Percentiles rank a stretch among this genome's conserved stretches.
phyloP scores from a whole-genome alignment of 78 protist species.

The Dictyostelium capitatum region DNA sequence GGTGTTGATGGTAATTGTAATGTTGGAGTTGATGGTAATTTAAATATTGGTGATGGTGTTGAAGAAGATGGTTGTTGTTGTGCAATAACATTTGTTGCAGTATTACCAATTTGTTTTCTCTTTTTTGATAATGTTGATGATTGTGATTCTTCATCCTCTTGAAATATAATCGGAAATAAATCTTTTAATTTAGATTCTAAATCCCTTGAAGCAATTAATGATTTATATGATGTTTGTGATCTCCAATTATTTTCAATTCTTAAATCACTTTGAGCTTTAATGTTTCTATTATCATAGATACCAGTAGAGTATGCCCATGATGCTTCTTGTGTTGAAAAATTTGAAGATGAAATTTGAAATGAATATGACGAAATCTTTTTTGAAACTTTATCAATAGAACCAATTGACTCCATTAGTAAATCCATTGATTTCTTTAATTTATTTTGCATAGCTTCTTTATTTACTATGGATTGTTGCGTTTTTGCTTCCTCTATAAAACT shows the following conservation, averaged over 20 bases:
- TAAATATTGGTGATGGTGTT: slow-evolving; percentile 54
- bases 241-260: slow-evolving; percentile 55
- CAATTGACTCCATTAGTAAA: background rate
- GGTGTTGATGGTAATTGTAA: background rate
- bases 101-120: slow-evolving; percentile 34
- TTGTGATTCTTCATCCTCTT: background rate
- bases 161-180: slow-evolving; percentile 23
- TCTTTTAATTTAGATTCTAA: slow-evolving; percentile 39
- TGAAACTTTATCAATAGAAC: background rate
- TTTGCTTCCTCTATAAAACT: slow-evolving; percentile 51
- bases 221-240: slow-evolving; percentile 46
- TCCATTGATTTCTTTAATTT: slow-evolving; percentile 6
- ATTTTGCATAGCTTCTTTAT: background rate
- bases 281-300: slow-evolving; percentile 17
- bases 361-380: slow-evolving; percentile 17
- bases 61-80: background rate
- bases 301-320: slow-evolving; percentile 48
- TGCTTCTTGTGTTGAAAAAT: slow-evolving; percentile 5
- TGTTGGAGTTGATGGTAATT: slow-evolving; percentile 22
- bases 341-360: background rate
- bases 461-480: background rate
- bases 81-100: background rate
- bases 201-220: slow-evolving; percentile 12
- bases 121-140: slow-evolving; percentile 17
- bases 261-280: slow-evolving; percentile 13